Base-by-base conservation (phyloP, 1,284 basidiomycete genomes). In the Trametes polyzona region DNA sequence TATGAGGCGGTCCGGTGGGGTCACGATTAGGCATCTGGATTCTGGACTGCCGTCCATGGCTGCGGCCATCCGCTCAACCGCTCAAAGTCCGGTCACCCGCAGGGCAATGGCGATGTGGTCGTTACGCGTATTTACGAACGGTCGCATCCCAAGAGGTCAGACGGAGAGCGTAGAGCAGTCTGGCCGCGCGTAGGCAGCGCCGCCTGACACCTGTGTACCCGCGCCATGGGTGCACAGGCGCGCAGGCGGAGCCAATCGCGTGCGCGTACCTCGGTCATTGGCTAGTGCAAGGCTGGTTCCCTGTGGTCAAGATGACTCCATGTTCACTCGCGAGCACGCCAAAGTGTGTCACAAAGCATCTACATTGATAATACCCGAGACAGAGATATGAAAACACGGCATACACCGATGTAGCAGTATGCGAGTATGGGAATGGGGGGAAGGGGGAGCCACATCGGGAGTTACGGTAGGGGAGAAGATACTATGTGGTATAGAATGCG, bases 401-500 rank as follows among this genome's bases (percentile, higher is more conserved):
- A 55, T 59, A 61, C 61, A 63, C 62, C 59, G 56, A 61, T 64
- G 60, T 58, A 58, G 57, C 61, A 48, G 46, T 35, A 59, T 53
- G 51, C 40, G 50, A 58, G 48, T 52, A 39, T 46, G 47, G 57
- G 46, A 49, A 52, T n/a, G n/a, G 50, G 37, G 19, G 32, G 47
- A 47, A 30, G 57, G 44, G 57, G 50, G 32, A 49, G 57, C 42
- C 53, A 56, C 64, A 67, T 63, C 61, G 57, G 63, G 58, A 64
- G 59, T 64, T 61, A 64, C 48, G 63, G 61, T 23, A 23, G 26
- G 46, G 29, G 52, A 30, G 36, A 52, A 54, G 56, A 51, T 63
- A 61, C 27, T 63, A 63, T 65, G 67, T 66, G 64, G 66, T 70
- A 64, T 69, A 68, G 60, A 58, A 62, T 62, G 61, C 58, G 67